A percentile compares a stretch with the other conserved stretches of the same genome.
Evolutionary conservation across 768 basidiomycete species (phyloP).

Genomic region (Leccinum aurantiacum): DNA sequence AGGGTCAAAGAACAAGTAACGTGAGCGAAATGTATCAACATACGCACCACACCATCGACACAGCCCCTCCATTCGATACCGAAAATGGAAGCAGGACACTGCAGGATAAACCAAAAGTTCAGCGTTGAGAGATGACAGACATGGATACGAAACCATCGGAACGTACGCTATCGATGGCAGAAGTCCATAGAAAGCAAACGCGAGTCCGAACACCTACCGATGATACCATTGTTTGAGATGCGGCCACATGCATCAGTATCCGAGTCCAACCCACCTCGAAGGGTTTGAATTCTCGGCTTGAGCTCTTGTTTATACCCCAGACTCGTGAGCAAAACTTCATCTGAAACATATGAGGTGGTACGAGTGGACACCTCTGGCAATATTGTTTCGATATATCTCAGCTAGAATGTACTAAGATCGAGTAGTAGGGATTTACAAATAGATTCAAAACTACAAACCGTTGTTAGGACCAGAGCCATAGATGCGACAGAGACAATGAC

Average conservation of each 20-base stretch:
- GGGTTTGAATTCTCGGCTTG: constrained; percentile 30
- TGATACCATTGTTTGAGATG: background rate
- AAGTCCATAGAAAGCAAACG: constrained; percentile 67
- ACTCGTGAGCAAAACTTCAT: constrained; percentile 28
- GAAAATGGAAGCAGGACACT: constrained; percentile 45
- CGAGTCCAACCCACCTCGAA: constrained; percentile 24
- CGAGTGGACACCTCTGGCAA: background rate
- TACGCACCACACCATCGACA: constrained; percentile 44
- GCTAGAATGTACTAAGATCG: too few species aligned
- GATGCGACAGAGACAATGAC: too few species aligned
- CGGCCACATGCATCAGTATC: background rate
- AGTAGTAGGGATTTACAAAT: too few species aligned
- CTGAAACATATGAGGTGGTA: constrained; percentile 12
- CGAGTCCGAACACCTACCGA: constrained; percentile 62
- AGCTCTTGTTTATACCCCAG: constrained; percentile 38
- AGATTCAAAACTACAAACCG: too few species aligned
- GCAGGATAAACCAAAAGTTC: background rate
- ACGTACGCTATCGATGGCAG: constrained; percentile 60
- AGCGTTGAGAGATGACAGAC: background rate
- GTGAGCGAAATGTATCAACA: constrained; percentile 5
- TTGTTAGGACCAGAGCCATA: too few species aligned
- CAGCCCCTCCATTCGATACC: constrained; percentile 47
- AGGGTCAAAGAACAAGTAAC: background rate
- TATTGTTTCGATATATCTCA: too few species aligned
- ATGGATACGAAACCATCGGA: constrained; percentile 12